phyloP scores from a whole-genome alignment of 148 eudicot genomes.

The Rhododendron henanense region DNA sequence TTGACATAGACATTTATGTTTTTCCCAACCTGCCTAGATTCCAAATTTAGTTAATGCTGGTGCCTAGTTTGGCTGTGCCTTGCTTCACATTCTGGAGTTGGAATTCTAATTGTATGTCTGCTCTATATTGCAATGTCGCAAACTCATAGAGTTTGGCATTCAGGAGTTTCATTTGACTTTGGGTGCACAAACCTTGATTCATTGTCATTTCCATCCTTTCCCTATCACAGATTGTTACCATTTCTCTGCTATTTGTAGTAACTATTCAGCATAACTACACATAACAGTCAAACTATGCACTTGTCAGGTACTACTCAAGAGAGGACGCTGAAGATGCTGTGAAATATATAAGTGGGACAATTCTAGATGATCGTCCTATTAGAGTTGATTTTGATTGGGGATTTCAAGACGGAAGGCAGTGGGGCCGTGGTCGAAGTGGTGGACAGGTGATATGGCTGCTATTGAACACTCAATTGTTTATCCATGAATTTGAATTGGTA shows the following conservation, averaged over 20 bases:
- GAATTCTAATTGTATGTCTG: background rate
- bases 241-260: background rate
- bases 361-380: slow-evolving; percentile 97
- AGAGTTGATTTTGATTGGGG: slow-evolving; percentile 99
- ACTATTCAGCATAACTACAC: background rate
- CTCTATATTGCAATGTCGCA: background rate
- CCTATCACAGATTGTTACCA: background rate
- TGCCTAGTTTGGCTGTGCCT: background rate
- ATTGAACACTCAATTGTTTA: slow-evolving; percentile 4
- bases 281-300: background rate
- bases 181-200: background rate
- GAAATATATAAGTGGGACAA: slow-evolving; percentile 89
- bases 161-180: background rate
- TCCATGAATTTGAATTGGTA: background rate
- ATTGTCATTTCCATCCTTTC: background rate
- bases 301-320: slow-evolving; percentile 76
- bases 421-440: slow-evolving; percentile 99
- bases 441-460: slow-evolving; percentile 58
- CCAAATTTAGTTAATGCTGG: background rate
- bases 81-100: background rate
- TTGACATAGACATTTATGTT: background rate
- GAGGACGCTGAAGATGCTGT: slow-evolving; percentile 91
- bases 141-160: background rate
- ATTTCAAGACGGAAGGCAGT: slow-evolving; percentile 95
- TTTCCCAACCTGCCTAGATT: background rate